A percentile compares a stretch with the other conserved stretches of the same genome.
phyloP scores from a whole-genome alignment of 176 grass and related monocot genomes.

The Bolboschoenus planiculmis region DNA sequence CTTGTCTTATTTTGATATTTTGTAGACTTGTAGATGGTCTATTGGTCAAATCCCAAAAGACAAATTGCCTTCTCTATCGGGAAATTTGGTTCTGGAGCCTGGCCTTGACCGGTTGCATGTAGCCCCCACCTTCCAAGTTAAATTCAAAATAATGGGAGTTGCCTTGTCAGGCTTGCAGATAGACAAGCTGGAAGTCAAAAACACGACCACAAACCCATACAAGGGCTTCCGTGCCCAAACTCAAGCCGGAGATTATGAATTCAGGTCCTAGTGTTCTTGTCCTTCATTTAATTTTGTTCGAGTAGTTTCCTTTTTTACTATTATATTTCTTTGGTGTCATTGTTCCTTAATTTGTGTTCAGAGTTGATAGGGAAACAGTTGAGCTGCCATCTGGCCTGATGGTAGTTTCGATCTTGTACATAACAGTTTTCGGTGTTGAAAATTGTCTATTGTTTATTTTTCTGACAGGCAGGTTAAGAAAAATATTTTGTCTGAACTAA shows the following conservation, averaged over 20 bases:
- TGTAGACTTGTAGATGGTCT: slow-evolving; percentile 84
- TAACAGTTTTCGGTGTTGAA: background rate
- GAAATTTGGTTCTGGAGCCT: slow-evolving; percentile 66
- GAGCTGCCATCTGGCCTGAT: background rate
- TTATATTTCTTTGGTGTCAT: background rate
- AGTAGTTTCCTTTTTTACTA: background rate
- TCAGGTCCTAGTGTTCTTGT: slow-evolving; percentile 48
- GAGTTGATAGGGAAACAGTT: background rate
- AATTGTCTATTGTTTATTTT: background rate
- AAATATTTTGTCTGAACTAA: background rate
- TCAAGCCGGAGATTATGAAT: slow-evolving; percentile 80
- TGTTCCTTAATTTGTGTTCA: background rate
- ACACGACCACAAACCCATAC: slow-evolving; percentile 51
- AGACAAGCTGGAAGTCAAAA: slow-evolving; percentile 77
- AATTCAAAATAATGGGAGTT: slow-evolving; percentile 86
- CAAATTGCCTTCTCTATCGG: slow-evolving; percentile 71
- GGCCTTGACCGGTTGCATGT: slow-evolving; percentile 58
- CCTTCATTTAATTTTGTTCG: background rate
- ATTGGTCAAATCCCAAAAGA: slow-evolving; percentile 93
- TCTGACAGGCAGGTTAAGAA: no score
- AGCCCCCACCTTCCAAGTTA: slow-evolving; percentile 64
- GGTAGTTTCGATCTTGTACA: background rate
- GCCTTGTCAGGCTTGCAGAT: slow-evolving; percentile 87
- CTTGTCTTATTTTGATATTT: background rate
- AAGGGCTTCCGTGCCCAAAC: slow-evolving; percentile 95